Evolutionary conservation across 2,329 filamentous ascomycete species (phyloP).

Genomic region (Cladophialophora yegresii): DNA sequence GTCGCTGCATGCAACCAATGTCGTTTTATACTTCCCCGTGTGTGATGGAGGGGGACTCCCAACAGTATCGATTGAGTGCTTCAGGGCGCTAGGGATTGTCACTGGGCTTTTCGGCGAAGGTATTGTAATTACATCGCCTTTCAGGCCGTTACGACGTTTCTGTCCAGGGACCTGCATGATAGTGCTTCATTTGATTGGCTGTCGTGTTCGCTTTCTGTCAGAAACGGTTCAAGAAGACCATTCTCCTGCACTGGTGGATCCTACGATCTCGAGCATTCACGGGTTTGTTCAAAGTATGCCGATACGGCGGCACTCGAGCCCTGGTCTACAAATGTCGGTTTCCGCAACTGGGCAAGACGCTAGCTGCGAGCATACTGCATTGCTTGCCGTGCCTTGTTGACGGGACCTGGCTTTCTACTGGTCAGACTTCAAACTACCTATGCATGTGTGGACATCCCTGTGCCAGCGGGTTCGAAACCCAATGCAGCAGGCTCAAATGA

Average conservation of each 20-base stretch:
- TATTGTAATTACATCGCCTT: conserved; percentile 13
- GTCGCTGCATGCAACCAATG: not conserved
- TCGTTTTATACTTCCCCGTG: not conserved
- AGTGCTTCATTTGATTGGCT: conserved; percentile 1
- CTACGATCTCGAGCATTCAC: not conserved
- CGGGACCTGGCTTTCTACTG: not conserved
- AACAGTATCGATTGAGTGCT: not conserved
- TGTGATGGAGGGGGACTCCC: not conserved
- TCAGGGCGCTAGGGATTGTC: not conserved
- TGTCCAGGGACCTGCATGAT: not conserved
- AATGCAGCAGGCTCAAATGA: not conserved
- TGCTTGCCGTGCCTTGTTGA: not conserved
- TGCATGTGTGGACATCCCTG: not conserved
- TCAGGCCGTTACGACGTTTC: not conserved
- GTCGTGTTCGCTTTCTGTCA: not conserved
- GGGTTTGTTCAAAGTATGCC: conserved; percentile 2
- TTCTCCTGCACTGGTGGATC: conserved; percentile 15
- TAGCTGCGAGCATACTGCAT: not conserved
- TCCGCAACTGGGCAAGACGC: not conserved
- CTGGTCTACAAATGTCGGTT: conserved; percentile 13
- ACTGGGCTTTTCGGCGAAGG: not conserved
- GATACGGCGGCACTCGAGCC: not conserved
- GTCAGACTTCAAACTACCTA: too few relatives aligned
- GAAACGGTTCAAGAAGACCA: conserved; percentile 17
- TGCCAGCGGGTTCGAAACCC: not conserved